These are phyloP conservation scores for Backusella sp. DNA, from an alignment of 192 early-diverging fungal species.

Conservation along the genomic window DNA sequence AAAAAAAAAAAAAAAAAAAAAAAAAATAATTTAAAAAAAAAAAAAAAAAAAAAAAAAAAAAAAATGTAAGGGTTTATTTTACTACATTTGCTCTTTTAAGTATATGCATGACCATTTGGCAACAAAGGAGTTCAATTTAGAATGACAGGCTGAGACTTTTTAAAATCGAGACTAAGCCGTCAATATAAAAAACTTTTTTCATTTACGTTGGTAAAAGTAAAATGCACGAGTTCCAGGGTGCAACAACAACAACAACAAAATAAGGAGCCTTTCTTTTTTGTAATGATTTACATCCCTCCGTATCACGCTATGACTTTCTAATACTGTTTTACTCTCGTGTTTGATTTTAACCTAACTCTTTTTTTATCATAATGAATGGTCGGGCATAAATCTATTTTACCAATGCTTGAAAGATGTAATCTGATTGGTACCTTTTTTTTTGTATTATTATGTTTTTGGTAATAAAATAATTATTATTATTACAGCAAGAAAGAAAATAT, in stretches of 20 bases:
- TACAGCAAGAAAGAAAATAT: slow-evolving; percentile 1
- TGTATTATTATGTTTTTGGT: not conserved
- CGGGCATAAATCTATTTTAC: not conserved
- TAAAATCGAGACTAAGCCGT: slow-evolving; percentile 14
- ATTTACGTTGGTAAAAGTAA: slow-evolving; percentile 1
- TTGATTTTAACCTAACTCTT: slow-evolving; percentile 9
- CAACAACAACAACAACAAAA: slow-evolving; percentile 4
- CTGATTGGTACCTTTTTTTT: not conserved
- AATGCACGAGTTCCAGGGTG: slow-evolving; percentile 8
- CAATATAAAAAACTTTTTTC: slow-evolving; percentile 5
- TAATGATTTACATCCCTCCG: slow-evolving; percentile 6
- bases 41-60: not conserved
- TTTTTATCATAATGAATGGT: slow-evolving; percentile 3
- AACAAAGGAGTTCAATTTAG: slow-evolving; percentile 17
- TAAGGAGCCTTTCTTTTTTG: not conserved
- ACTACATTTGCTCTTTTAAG: not conserved
- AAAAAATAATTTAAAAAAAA: no score
- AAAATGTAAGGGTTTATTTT: slow-evolving; percentile 1
- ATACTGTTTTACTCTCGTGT: slow-evolving; percentile 8
- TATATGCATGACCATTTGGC: slow-evolving; percentile 5
- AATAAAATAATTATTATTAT: not conserved
- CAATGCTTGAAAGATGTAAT: not conserved
- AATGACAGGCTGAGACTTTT: slow-evolving; percentile 3
- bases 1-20: no score
- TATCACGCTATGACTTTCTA: slow-evolving; percentile 10